Conservation (phyloP, 2,329 filamentous ascomycete genomes). For the Akanthomyces lecanii region DNA sequence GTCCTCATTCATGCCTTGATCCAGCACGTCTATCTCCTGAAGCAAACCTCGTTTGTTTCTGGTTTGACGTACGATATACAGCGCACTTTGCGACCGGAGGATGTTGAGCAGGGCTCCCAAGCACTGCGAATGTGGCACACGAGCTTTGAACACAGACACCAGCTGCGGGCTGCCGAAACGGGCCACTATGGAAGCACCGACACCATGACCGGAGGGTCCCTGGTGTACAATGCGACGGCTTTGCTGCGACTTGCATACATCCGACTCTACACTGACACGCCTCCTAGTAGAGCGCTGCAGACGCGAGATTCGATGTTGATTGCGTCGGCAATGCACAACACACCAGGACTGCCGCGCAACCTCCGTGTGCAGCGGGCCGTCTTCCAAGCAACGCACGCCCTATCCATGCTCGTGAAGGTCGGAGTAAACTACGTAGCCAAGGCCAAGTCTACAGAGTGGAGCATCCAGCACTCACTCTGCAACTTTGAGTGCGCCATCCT, state of each 20-base stretch:
- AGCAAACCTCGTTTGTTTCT: constrained; percentile 54
- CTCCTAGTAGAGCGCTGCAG: constrained; percentile 58
- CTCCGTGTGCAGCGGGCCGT: constrained; percentile 59
- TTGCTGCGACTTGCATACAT: constrained; percentile 59
- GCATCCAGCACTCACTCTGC: constrained; percentile 58
- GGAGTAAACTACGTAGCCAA: constrained; percentile 60
- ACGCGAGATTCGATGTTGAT: constrained; percentile 60
- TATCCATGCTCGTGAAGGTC: constrained; percentile 62
- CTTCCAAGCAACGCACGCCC: constrained; percentile 63
- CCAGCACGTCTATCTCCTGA: constrained; percentile 67
- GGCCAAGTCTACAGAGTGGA: constrained; percentile 59
- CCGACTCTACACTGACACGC: constrained; percentile 61
- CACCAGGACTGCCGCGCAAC: constrained; percentile 55
- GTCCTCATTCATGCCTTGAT: constrained; percentile 67
- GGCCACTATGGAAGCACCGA: constrained; percentile 45
- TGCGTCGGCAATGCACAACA: constrained; percentile 55
- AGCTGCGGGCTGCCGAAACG: constrained; percentile 46
- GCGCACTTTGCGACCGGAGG: constrained; percentile 48
- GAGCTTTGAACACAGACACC: constrained; percentile 54
- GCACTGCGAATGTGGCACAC: constrained; percentile 56
- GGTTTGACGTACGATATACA: constrained; percentile 47
- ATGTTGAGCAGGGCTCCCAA: constrained; percentile 53
- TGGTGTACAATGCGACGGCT: constrained; percentile 64
- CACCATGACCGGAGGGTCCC: constrained; percentile 51
- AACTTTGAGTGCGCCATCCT: constrained; percentile 60